Conservation (phyloP, 352 stramenopile genomes). For the Ophiocytium majus region DNA sequence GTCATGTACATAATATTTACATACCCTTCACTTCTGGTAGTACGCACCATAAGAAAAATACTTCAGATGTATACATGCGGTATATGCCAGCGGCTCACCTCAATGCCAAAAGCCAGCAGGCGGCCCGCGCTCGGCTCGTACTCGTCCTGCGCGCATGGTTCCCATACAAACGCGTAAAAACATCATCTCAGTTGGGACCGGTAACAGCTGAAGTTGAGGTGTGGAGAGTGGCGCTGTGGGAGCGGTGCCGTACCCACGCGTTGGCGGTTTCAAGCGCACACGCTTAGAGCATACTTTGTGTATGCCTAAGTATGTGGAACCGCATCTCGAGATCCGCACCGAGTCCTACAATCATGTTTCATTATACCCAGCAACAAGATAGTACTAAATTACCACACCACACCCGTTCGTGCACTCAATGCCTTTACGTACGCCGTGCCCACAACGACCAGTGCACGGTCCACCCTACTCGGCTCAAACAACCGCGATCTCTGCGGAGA, state of each 20-base stretch:
- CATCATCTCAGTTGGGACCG: neutral
- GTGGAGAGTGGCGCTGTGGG: neutral
- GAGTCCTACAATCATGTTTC: too few species aligned
- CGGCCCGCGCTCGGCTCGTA: constrained; percentile 81
- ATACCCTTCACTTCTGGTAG: too few species aligned
- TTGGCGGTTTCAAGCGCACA: neutral
- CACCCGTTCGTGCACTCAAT: too few species aligned
- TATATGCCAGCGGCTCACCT: constrained; percentile 27
- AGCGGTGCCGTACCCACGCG: neutral
- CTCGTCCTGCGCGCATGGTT: constrained; percentile 63
- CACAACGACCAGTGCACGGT: constrained; percentile 51
- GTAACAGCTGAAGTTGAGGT: neutral
- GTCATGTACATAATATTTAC: too few species aligned
- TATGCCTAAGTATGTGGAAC: neutral
- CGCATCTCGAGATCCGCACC: too few species aligned
- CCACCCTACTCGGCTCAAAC: too few species aligned
- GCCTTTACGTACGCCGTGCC: constrained; percentile 54
- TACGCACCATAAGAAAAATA: too few species aligned
- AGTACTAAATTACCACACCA: too few species aligned
- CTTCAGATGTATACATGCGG: too few species aligned
- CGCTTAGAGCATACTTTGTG: neutral
- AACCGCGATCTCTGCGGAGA: too few species aligned
- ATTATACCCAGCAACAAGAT: too few species aligned
- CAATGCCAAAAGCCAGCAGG: constrained; percentile 80
- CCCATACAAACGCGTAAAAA: constrained; percentile 61